Evolutionary conservation across 2,329 filamentous ascomycete species (phyloP).

Genomic region (Aspergillus sp.): DNA sequence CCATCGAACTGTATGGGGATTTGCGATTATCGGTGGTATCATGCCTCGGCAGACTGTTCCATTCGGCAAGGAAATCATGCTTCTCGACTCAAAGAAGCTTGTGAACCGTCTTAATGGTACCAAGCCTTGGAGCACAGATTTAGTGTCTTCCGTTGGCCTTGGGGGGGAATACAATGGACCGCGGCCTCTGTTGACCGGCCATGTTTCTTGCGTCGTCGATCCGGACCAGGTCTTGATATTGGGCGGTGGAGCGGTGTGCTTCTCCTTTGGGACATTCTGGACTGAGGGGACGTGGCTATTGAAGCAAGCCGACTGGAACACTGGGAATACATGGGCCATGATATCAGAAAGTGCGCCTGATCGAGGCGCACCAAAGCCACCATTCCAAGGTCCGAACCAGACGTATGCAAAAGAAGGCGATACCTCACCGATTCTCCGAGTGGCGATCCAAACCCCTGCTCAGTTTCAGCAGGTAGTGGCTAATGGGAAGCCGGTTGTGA

Average conservation of each 20-base stretch:
- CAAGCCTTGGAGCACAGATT: slow-evolving; percentile 12
- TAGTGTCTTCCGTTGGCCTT: slow-evolving; percentile 20
- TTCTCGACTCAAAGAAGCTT: slow-evolving; percentile 20
- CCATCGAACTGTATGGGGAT: slow-evolving; percentile 35
- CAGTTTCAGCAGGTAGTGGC: slow-evolving; percentile 54
- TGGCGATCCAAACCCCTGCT: slow-evolving; percentile 42
- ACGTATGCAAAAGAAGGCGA: too few species aligned
- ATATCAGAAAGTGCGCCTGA: slow-evolving; percentile 10
- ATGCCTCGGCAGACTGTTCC: slow-evolving; percentile 26
- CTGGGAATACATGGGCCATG: slow-evolving; percentile 25
- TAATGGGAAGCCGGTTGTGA: slow-evolving; percentile 52
- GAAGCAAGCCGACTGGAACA: slow-evolving; percentile 17
- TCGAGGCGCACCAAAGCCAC: too few species aligned
- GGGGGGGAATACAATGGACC: slow-evolving; percentile 23
- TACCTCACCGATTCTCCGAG: slow-evolving; percentile 38
- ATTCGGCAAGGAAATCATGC: slow-evolving; percentile 46
- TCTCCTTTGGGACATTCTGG: slow-evolving; percentile 84
- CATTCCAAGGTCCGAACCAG: too few species aligned
- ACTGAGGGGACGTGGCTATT: slow-evolving; percentile 53
- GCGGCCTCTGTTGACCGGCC: slow-evolving; percentile 63
- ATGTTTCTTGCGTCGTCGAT: slow-evolving; percentile 44
- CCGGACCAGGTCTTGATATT: slow-evolving; percentile 50
- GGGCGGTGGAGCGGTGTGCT: slow-evolving; percentile 79
- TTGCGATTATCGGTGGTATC: slow-evolving; percentile 48
- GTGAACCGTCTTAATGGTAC: slow-evolving; percentile 10